Evolutionary conservation across 805 yeast species (phyloP), one percentile per base, ranked within the genome.

Genomic region (Schwanniomyces occidentalis): DNA sequence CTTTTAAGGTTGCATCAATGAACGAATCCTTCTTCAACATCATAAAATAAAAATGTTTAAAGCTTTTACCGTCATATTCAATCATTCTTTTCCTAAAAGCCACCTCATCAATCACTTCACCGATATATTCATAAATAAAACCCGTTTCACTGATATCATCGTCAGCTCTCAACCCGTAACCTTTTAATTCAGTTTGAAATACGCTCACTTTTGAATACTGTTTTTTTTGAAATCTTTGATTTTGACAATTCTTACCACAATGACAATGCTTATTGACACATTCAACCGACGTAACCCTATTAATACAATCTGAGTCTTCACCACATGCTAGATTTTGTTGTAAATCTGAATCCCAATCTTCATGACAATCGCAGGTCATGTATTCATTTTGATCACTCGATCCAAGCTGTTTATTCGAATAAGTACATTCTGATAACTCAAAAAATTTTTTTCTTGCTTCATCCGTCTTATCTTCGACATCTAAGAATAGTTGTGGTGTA

Each of bases 11-110:
- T 30, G 99, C 99, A 61, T 91, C 99, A 39, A 91, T 87, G 54
- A 89, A 93, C 54, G 91, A 91, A 40, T 88, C 89, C 56, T 82
- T 85, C 49, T 88, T 93, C 40, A 90, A 73, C 96, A 87, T 87
- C 97, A 90, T 90, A 60, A 90, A 90, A 62, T 90, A 90, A 50
- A 90, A 90, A 61, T 90, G 97, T 57, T 78, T 78, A 42, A 82
- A 69, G 4, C 81, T 77, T 49, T 73, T 73, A 23, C 68, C 62
- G 51, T 85, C 95, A 58, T 91, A 91, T 27, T 74, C 75, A 26
- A 77, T 66, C 83, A 83, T 85, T 41, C 96, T 73, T 31, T 69
- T 69, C 32, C 87, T 70, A 58, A 90, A 93, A n/a, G 77, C 65
- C 13, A 65, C 62, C 51, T 88, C 95, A 55, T 85, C 90, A 22